phyloP scores from a whole-genome alignment of 2,329 filamentous ascomycete genomes.

The Arthroderma sp. region DNA sequence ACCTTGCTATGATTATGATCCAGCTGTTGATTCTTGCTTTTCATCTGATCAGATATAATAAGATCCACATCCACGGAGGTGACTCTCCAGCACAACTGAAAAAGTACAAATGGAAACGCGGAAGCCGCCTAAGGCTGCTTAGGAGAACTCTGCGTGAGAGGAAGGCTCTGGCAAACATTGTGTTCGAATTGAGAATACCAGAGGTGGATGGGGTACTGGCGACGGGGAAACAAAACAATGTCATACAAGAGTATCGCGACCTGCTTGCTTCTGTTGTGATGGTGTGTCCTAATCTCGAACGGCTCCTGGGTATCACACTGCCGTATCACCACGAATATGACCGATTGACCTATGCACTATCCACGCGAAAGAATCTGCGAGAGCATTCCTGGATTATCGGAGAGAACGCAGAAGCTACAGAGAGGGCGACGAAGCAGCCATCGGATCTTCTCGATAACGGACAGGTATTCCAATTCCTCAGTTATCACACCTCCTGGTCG shows the following conservation, averaged over 20 bases:
- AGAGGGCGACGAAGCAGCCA: conserved; percentile 22
- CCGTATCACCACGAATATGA: conserved; percentile 42
- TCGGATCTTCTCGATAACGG: conserved; percentile 30
- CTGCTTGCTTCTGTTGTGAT: conserved; percentile 44
- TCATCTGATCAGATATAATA: conserved; percentile 31
- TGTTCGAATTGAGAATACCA: conserved; percentile 41
- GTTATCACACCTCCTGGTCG: conserved; percentile 40
- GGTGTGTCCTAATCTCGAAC: conserved; percentile 45
- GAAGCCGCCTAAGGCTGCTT: conserved; percentile 40
- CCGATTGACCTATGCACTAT: conserved; percentile 42
- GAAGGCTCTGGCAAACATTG: conserved; percentile 37
- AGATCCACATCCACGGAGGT: conserved; percentile 36
- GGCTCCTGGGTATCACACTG: conserved; percentile 40
- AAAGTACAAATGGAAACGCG: conserved; percentile 37
- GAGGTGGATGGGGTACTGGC: conserved; percentile 32
- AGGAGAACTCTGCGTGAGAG: conserved; percentile 42
- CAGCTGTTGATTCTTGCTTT: not conserved
- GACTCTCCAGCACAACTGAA: conserved; percentile 34
- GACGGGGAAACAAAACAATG: conserved; percentile 24
- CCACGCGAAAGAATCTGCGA: conserved; percentile 40
- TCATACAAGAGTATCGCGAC: conserved; percentile 38
- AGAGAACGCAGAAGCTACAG: conserved; percentile 28
- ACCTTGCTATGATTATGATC: conserved; percentile 6
- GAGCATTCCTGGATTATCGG: conserved; percentile 45
- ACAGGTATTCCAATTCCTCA: conserved; percentile 40